Evolutionary conservation across 2,329 filamentous ascomycete genomes (phyloP).

Genomic region (Aspergillus aculeatinus): DNA sequence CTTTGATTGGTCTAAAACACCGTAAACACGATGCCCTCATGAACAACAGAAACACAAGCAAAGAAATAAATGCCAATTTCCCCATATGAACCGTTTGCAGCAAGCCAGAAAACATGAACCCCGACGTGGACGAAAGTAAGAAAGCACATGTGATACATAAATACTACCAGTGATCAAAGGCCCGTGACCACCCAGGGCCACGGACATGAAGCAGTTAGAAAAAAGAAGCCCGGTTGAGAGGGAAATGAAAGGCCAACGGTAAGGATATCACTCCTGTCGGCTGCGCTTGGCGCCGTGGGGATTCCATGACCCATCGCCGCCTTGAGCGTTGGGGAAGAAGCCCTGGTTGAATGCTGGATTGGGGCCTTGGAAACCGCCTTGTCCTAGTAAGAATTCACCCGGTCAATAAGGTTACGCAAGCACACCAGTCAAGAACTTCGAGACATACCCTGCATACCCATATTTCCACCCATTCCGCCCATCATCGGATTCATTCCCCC

Average conservation of each 20-base stretch:
- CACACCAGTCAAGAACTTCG: background rate
- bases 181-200: conserved; percentile 10
- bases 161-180: conserved; percentile 10
- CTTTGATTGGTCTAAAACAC: conserved; percentile 26
- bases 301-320: conserved; percentile 67
- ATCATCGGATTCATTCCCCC: conserved; percentile 61
- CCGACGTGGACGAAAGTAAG: conserved; percentile 4
- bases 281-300: conserved; percentile 79
- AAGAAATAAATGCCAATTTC: conserved; percentile 18
- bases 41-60: conserved; percentile 5
- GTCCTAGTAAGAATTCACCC: conserved; percentile 22
- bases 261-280: conserved; percentile 61
- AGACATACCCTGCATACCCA: conserved; percentile 51
- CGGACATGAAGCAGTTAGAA: conserved; percentile 6
- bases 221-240: background rate
- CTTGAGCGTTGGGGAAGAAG: conserved; percentile 33
- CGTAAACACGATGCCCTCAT: background rate
- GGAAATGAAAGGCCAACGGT: background rate
- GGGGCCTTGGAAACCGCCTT: conserved; percentile 66
- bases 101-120: conserved; percentile 7
- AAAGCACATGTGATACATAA: conserved; percentile 17
- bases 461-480: conserved; percentile 47
- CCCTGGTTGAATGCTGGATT: conserved; percentile 70
- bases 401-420: background rate
- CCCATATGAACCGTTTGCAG: conserved; percentile 14